Base-by-base conservation (phyloP, 2,329 filamentous ascomycete genomes). In the Hortaea sp. region DNA sequence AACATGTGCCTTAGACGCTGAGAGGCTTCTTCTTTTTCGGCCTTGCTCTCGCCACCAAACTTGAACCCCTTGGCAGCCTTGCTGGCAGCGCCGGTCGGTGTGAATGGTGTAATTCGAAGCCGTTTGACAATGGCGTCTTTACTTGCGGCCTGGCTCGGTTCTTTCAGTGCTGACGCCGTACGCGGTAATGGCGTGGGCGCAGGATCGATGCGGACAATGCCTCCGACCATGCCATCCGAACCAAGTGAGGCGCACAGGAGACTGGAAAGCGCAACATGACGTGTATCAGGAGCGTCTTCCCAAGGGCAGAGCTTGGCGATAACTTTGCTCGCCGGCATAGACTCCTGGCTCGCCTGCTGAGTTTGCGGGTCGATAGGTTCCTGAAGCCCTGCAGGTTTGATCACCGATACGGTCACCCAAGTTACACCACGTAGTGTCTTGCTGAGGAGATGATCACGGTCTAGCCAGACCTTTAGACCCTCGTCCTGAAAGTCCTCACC, bases 11-110 rank as follows among this genome's bases (percentile, higher is more conserved):
- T 78, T 50, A 95, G 81, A 39, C 79, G 78, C 58, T 84, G 83
- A 10, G 78, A 72, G 3, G 81, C 80, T 54, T 88, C 87, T 59
- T 94, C 87, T 44, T 82, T 82, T 55, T 92, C 86, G 5, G 84
- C 78, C 56, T 87, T 86, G 0, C 87, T 85, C 56, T 95, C 88
- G 10, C 88, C 87, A 4, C 90, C 90, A 60, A 97, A 94, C 57
- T 81, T 88, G 20, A 95, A 72, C 0, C 83, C 84, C n/a, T 35
- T 35, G 40, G 82, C 75, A 32, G 53, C 42, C 38, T 73, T 76
- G 3, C 73, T 68, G 20, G 68, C 66, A 41, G 70, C 65, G 1
- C 74, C 69, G 3, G 79, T 74, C 20, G 27, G 31, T 4, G 29
- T 27, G 58, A 95, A 97, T 0, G 92, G 92, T 46, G 84, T 85